Conservation (phyloP, 225 moss, liverwort and hornwort genomes). For the Ulota crispa region DNA sequence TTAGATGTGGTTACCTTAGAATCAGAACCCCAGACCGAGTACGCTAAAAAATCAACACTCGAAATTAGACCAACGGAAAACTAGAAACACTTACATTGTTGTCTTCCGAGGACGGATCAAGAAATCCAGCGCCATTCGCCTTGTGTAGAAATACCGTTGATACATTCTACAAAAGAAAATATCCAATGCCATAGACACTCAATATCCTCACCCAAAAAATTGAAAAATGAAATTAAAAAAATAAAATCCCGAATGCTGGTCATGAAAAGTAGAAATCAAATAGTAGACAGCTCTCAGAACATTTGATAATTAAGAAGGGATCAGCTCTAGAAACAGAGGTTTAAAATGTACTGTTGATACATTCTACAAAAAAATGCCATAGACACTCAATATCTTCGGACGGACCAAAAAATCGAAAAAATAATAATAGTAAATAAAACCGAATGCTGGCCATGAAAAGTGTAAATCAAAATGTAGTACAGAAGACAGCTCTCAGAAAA, state of each 20-base stretch:
- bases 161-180: slow-evolving; percentile 58
- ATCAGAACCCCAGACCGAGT: neutral
- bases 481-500: too few species aligned
- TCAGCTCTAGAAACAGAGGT: neutral
- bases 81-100: slow-evolving; percentile 52
- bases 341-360: slow-evolving; percentile 46
- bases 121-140: slow-evolving; percentile 82
- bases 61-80: neutral
- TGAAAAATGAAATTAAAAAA: too few species aligned
- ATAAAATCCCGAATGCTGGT: neutral
- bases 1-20: neutral
- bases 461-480: neutral
- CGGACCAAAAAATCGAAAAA: neutral
- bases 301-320: too few species aligned
- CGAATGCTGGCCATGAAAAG: neutral
- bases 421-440: neutral
- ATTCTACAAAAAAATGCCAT: slow-evolving; percentile 48
- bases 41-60: neutral
- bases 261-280: neutral
- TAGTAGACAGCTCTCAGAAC: neutral
- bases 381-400: slow-evolving; percentile 1
- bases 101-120: slow-evolving; percentile 93
- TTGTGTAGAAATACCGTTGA: slow-evolving; percentile 61
- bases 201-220: neutral
- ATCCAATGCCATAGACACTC: neutral